Conservation (phyloP, 169 alveolate genomes). For the Amoebophrya sp. region DNA sequence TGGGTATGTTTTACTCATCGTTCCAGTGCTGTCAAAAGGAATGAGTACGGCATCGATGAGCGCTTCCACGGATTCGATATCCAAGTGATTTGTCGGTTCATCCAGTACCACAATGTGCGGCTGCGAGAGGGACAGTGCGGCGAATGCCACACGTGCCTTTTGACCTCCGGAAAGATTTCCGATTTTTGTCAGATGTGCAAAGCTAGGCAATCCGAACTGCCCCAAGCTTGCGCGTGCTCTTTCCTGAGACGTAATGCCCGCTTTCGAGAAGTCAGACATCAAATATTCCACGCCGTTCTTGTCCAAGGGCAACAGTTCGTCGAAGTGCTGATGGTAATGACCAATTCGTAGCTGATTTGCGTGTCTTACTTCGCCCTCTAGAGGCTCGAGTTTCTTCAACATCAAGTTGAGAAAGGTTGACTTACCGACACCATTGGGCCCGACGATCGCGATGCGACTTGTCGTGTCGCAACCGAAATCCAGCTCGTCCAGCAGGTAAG, state of each 20-base stretch:
- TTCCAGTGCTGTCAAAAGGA: no score
- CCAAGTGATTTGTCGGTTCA: conserved; percentile 93
- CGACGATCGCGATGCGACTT: conserved; percentile 89
- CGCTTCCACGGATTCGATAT: conserved; percentile 80
- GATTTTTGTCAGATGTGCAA: conserved; percentile 58
- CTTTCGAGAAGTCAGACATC: conserved; percentile 28
- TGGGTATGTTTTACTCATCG: no score
- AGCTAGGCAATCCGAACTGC: conserved; percentile 46
- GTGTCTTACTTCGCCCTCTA: conserved; percentile 79
- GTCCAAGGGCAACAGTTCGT: conserved; percentile 67
- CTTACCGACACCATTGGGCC: conserved; percentile 95
- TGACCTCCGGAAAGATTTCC: conserved; percentile 75
- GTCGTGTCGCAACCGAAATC: conserved; percentile 56
- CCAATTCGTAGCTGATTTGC: conserved; percentile 83
- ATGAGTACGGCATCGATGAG: neutral
- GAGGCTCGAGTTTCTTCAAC: conserved; percentile 72
- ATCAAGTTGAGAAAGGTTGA: conserved; percentile 87
- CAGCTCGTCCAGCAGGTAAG: conserved; percentile 52
- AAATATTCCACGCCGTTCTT: conserved; percentile 40
- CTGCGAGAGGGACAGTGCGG: conserved; percentile 73
- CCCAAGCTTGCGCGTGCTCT: conserved; percentile 47
- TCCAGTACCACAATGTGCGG: conserved; percentile 89
- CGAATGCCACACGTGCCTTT: conserved; percentile 62
- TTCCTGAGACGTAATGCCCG: conserved; percentile 27
- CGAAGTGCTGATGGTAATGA: conserved; percentile 88